Evolutionary conservation across 2,329 filamentous ascomycete genomes (phyloP).

Genomic region (Pezicula neosporulosa): DNA sequence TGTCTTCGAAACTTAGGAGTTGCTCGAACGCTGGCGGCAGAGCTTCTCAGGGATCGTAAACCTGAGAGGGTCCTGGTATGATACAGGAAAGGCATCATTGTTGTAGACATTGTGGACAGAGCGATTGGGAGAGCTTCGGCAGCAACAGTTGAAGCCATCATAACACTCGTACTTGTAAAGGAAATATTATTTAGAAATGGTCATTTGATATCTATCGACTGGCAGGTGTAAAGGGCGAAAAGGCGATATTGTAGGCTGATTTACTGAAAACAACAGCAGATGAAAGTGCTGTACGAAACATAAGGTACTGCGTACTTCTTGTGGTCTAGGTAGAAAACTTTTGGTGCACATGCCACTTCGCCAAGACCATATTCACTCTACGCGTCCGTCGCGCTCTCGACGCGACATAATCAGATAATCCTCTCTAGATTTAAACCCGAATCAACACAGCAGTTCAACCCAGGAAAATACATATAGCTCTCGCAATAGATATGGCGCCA

Average conservation of each 20-base stretch:
- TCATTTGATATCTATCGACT: neutral
- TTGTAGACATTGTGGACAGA: conserved; percentile 15
- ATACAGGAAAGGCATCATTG: conserved; percentile 66
- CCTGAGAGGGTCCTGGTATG: conserved; percentile 61
- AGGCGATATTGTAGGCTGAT: neutral
- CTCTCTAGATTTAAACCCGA: conserved; percentile 6
- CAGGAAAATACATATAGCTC: conserved; percentile 13
- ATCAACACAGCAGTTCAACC: conserved; percentile 9
- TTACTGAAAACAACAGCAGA: neutral
- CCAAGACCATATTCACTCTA: neutral
- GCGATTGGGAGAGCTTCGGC: conserved; percentile 6
- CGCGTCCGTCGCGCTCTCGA: neutral
- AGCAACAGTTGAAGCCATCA: conserved; percentile 7
- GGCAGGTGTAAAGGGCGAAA: neutral
- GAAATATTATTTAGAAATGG: neutral
- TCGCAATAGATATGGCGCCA: conserved; percentile 39
- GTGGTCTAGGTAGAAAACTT: neutral
- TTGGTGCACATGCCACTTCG: neutral
- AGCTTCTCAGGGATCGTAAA: neutral
- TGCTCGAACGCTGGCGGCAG: conserved; percentile 29
- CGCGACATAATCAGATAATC: neutral
- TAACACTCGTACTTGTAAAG: neutral
- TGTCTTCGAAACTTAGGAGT: neutral
- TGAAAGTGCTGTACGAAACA: no score
- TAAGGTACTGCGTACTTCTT: neutral